These are phyloP conservation scores for Juglanconis oblonga DNA, from an alignment of 2,329 filamentous ascomycete species.

Conservation along the genomic window DNA sequence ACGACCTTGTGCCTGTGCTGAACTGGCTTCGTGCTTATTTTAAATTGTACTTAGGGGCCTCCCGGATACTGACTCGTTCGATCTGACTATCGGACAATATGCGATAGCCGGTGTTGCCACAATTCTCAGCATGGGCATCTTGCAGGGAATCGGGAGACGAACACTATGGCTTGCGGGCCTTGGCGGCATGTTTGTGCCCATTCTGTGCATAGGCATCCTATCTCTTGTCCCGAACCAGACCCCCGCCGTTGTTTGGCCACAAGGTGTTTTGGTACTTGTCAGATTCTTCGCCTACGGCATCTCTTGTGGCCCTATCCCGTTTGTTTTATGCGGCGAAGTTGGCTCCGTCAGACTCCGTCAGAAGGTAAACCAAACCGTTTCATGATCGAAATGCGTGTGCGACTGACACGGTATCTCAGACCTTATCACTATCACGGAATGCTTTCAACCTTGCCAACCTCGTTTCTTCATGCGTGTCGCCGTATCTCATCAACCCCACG, in stretches of 20 bases:
- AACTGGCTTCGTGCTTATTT: background rate
- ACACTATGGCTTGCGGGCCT: conserved; percentile 3
- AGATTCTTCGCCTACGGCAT: background rate
- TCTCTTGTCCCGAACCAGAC: conserved; percentile 3
- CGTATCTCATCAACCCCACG: conserved; percentile 7
- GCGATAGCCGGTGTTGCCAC: conserved; percentile 3
- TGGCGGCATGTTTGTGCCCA: conserved; percentile 1
- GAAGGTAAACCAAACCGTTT: background rate
- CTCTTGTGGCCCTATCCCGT: conserved; percentile 1
- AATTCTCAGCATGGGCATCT: conserved; percentile 1
- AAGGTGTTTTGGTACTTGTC: background rate
- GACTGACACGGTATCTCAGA: background rate
- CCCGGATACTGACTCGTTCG: background rate
- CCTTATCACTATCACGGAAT: background rate
- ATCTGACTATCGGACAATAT: conserved; percentile 3
- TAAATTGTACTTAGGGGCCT: background rate
- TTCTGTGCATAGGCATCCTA: background rate
- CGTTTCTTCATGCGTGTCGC: background rate
- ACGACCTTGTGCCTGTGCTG: background rate
- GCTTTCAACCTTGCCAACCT: conserved; percentile 1
- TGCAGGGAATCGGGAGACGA: background rate
- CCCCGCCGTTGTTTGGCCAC: background rate
- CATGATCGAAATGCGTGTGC: too few relatives aligned
- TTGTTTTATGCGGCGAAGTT: conserved; percentile 1
- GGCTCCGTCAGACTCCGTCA: conserved; percentile 1